A percentile compares a stretch with the other conserved stretches of the same genome.
phyloP scores from a whole-genome alignment of 306 rosid genomes.

The Medicago lupulina region DNA sequence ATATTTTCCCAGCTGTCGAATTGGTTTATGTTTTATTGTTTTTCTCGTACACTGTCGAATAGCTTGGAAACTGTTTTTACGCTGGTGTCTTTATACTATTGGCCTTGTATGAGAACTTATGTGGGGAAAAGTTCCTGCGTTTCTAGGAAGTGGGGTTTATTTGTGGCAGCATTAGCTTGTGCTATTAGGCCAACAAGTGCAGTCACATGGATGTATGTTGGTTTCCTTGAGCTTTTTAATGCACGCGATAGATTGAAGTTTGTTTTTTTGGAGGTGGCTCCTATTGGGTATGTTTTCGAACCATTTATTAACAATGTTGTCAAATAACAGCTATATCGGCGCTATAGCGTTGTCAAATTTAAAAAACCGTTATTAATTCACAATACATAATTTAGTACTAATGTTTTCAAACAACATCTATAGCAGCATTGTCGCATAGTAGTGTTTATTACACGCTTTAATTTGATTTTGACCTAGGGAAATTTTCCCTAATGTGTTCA shows the following conservation, averaged over 20 bases:
- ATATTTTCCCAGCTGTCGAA: slow-evolving; percentile 82
- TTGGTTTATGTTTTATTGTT: slow-evolving; percentile 89
- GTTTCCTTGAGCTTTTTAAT: slow-evolving; percentile 68
- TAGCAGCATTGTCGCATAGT: neutral
- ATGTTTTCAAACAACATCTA: neutral
- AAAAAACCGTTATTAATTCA: neutral
- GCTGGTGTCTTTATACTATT: slow-evolving; percentile 75
- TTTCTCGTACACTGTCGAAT: slow-evolving; percentile 85
- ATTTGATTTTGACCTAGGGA: neutral
- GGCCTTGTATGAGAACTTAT: slow-evolving; percentile 84
- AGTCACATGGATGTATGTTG: slow-evolving; percentile 82
- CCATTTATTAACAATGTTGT: neutral
- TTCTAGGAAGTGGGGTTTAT: slow-evolving; percentile 84
- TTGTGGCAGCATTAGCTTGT: slow-evolving; percentile 79
- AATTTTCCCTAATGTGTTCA: neutral
- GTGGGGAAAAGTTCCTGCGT: slow-evolving; percentile 38
- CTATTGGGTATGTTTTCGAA: slow-evolving; percentile 76
- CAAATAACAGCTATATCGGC: neutral
- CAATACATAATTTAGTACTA: neutral
- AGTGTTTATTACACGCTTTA: slow-evolving; percentile 22
- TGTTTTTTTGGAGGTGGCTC: slow-evolving; percentile 76
- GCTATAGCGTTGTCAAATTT: neutral
- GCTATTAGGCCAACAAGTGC: slow-evolving; percentile 91
- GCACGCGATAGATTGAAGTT: slow-evolving; percentile 59
- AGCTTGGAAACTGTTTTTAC: slow-evolving; percentile 90